Evolutionary conservation across 2,329 filamentous ascomycete species (phyloP).

Genomic region (Dothidotthia symphoricarpi): DNA sequence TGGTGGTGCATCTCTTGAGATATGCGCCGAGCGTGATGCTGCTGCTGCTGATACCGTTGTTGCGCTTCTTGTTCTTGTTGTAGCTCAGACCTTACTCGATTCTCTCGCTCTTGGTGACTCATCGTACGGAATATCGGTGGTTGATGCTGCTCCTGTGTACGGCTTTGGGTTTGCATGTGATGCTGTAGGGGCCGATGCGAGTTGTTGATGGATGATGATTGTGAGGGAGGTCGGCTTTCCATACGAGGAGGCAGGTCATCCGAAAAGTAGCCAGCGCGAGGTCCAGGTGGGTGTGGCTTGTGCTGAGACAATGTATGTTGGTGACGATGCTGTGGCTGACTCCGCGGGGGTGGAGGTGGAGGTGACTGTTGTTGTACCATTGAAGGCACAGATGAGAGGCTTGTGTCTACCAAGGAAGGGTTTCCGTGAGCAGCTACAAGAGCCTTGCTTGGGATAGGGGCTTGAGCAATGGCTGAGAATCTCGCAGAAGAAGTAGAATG

Average conservation of each 20-base stretch:
- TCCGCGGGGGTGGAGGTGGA: constrained; percentile 26
- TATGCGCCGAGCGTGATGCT: constrained; percentile 31
- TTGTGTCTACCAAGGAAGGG: constrained; percentile 26
- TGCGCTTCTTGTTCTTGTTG: constrained; percentile 35
- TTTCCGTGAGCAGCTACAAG: constrained; percentile 22
- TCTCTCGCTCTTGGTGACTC: constrained; percentile 31
- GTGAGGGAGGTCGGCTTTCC: constrained; percentile 32
- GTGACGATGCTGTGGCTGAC: constrained; percentile 29
- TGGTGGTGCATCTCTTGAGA: constrained; percentile 34
- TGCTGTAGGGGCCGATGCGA: constrained; percentile 26
- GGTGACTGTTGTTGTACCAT: constrained; percentile 34
- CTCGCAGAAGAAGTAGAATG: constrained; percentile 21
- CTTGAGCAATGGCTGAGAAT: constrained; percentile 36
- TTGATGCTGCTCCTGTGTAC: constrained; percentile 29
- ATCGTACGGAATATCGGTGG: constrained; percentile 25
- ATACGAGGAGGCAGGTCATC: constrained; percentile 31
- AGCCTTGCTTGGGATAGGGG: constrained; percentile 30
- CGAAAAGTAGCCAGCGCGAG: constrained; percentile 39
- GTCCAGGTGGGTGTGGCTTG: constrained; percentile 30
- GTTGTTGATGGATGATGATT: constrained; percentile 24
- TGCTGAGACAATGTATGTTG: constrained; percentile 29
- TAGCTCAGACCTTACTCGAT: constrained; percentile 20
- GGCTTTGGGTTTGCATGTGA: constrained; percentile 26
- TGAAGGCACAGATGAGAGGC: constrained; percentile 28
- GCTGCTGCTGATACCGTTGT: constrained; percentile 23